phyloP scores from a whole-genome alignment of 2,329 filamentous ascomycete genomes.

The Aspergillus neotritici region DNA sequence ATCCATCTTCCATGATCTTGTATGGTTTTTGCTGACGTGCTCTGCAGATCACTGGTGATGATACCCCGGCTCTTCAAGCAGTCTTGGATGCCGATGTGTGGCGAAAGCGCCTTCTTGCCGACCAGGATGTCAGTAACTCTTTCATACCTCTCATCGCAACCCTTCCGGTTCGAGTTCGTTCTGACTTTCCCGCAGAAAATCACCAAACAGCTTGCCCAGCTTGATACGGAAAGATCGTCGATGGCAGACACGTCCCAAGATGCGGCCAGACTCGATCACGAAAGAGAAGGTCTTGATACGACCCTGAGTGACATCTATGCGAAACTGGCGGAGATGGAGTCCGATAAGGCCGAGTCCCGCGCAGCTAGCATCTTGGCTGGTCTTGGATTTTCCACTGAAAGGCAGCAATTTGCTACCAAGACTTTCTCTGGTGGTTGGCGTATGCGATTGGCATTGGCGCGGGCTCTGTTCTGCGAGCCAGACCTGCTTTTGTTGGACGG shows the following conservation, averaged over 20 bases:
- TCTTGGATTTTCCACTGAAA: slow-evolving; percentile 90
- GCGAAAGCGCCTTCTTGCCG: slow-evolving; percentile 87
- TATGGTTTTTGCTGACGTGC: slow-evolving; percentile 13
- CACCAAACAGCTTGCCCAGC: slow-evolving; percentile 62
- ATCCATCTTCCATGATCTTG: slow-evolving; percentile 5
- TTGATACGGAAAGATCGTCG: slow-evolving; percentile 70
- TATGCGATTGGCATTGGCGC: slow-evolving; percentile 90
- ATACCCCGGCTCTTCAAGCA: slow-evolving; percentile 89
- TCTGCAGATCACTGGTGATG: slow-evolving; percentile 77
- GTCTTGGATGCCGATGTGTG: slow-evolving; percentile 97
- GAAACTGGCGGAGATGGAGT: slow-evolving; percentile 97
- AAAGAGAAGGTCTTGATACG: slow-evolving; percentile 83
- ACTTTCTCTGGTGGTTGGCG: slow-evolving; percentile 99
- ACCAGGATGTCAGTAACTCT: slow-evolving; percentile 64
- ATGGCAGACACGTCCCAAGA: slow-evolving; percentile 91
- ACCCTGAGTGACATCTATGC: slow-evolving; percentile 85
- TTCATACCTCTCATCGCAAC: not conserved
- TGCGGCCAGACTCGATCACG: slow-evolving; percentile 74
- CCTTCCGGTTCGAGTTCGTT: not conserved
- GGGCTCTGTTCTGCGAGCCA: slow-evolving; percentile 96
- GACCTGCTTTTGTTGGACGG: slow-evolving; percentile 87
- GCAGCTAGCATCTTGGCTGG: slow-evolving; percentile 94
- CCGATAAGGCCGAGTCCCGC: slow-evolving; percentile 92
- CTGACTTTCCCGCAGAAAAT: slow-evolving; percentile 56
- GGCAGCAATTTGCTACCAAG: slow-evolving; percentile 88